These are phyloP conservation scores for Phoenix dactylifera DNA, from an alignment of 176 grass and related monocot genomes.

Conservation along the genomic window DNA sequence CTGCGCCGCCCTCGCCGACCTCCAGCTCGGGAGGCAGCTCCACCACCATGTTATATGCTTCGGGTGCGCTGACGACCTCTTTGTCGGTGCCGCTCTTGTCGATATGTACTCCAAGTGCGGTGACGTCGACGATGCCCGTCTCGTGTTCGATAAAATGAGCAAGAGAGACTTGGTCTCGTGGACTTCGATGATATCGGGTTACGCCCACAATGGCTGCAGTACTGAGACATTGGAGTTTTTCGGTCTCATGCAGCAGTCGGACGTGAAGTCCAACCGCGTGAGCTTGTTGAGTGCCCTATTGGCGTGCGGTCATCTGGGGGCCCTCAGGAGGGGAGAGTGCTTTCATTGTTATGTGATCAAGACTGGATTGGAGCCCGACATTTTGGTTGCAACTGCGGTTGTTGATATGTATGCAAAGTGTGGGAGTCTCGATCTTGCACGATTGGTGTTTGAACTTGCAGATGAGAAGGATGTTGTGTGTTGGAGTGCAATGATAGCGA, in stretches of 20 bases:
- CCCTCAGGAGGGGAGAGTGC: constrained; percentile 8
- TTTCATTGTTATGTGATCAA: constrained; percentile 5
- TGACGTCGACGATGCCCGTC: background rate
- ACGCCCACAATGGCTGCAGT: constrained; percentile 19
- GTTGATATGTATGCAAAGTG: constrained; percentile 25
- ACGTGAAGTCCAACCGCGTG: constrained; percentile 5
- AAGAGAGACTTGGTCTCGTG: constrained; percentile 10
- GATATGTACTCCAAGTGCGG: constrained; percentile 19
- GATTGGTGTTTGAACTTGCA: constrained; percentile 7
- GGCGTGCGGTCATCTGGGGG: constrained; percentile 10
- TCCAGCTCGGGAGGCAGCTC: constrained; percentile 3
- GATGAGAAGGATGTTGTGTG: constrained; percentile 12
- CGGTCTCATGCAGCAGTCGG: constrained; percentile 1
- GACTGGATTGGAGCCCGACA: constrained; percentile 4
- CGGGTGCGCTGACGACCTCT: constrained; percentile 4
- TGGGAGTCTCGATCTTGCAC: constrained; percentile 8
- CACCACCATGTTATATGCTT: constrained; percentile 18
- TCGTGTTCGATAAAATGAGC: constrained; percentile 18
- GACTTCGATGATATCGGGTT: constrained; percentile 14
- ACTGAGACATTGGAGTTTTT: constrained; percentile 14
- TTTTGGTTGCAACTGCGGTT: constrained; percentile 11
- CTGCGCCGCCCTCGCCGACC: constrained; percentile 7
- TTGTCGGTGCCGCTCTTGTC: constrained; percentile 20
- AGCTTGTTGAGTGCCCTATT: constrained; percentile 18
- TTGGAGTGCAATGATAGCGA: constrained; percentile 22